Base-by-base conservation (phyloP, 2,329 filamentous ascomycete species). In the Curvularia sp. region DNA sequence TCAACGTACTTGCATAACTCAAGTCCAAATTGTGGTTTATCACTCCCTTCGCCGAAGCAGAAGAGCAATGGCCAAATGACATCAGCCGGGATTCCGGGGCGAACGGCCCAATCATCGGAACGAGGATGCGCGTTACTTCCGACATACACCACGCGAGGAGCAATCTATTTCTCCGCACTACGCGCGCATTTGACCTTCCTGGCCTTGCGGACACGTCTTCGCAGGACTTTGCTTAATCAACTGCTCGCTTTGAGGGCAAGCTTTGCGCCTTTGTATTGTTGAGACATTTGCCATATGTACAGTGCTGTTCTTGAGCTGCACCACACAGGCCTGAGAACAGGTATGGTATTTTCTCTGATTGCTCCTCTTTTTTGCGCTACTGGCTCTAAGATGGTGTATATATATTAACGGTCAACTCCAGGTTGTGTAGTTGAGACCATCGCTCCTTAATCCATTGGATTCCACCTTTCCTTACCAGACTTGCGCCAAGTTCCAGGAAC, bases 161-260 rank as follows among this genome's bases (percentile, higher is more conserved):
- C 59, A 64, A 65, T 65, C 57, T 64, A 61, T 59, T 47, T 54
- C 47, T 60, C 52, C 46, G 59, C 58, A 53, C 53, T 49, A n/a
- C 53, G 42, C 43, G 36, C 34, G 49, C 47, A 48, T 52, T 46
- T 28, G 19, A 41, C 51, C 45, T 49, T 23, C 21, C 21, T 34
- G n/a, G 21, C 19, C 13, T 47, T 53, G 21, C 50, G 55, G 59
- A 61, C 57, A 63, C 57, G 55, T 65, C 46, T 59, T 53, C 32
- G 32, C 18, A 59, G 23, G 21, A 8, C 30, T 21, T 41, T 25
- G 13, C 18, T 47, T 19, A 9, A 28, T 15, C 3, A n/a, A 27
- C 23, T 55, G 30, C 7, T 36, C 25, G 23, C 25, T 34, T 19
- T 27, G n/a, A n/a, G 6, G 36, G 18, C 4, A 2, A 49, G 19